Conservation (phyloP, 2,329 filamentous ascomycete genomes). For the Fusarium irregulare region DNA sequence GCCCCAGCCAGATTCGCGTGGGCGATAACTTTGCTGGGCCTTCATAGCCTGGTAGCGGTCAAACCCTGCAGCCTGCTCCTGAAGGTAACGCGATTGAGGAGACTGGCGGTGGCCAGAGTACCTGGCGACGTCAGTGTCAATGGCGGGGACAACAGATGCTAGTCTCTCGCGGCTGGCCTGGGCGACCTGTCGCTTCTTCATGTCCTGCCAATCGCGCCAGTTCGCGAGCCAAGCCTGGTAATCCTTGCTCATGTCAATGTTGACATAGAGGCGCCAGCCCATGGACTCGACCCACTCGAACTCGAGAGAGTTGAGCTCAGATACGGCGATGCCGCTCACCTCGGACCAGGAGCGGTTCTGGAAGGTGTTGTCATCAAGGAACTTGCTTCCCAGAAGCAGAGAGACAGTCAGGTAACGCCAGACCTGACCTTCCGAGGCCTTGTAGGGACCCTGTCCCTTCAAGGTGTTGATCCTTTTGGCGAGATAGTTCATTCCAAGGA, state of each 20-base stretch:
- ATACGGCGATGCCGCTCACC: constrained; percentile 87
- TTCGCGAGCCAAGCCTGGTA: constrained; percentile 72
- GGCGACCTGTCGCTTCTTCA: constrained; percentile 65
- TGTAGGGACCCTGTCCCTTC: constrained; percentile 65
- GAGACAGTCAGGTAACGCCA: constrained; percentile 90
- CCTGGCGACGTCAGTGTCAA: constrained; percentile 57
- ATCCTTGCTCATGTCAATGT: constrained; percentile 80
- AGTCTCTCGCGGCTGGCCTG: constrained; percentile 63
- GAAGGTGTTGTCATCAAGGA: constrained; percentile 96
- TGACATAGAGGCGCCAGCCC: constrained; percentile 86
- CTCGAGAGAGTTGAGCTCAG: constrained; percentile 87
- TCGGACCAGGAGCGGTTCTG: constrained; percentile 98
- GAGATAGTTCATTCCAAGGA: constrained; percentile 90
- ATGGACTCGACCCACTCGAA: constrained; percentile 88
- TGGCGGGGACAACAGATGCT: constrained; percentile 59
- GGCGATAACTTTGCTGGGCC: constrained; percentile 55
- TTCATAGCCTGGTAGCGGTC: constrained; percentile 62
- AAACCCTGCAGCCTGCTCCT: constrained; percentile 67
- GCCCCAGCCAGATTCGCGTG: constrained; percentile 59
- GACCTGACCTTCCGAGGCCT: constrained; percentile 75
- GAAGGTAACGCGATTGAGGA: constrained; percentile 60
- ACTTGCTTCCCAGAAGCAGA: constrained; percentile 91
- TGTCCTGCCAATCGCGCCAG: constrained; percentile 68
- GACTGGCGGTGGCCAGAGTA: constrained; percentile 53
- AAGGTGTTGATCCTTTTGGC: constrained; percentile 84